Evolutionary conservation across 140 eudicot species (phyloP).

Genomic region (Bidens hawaiensis): DNA sequence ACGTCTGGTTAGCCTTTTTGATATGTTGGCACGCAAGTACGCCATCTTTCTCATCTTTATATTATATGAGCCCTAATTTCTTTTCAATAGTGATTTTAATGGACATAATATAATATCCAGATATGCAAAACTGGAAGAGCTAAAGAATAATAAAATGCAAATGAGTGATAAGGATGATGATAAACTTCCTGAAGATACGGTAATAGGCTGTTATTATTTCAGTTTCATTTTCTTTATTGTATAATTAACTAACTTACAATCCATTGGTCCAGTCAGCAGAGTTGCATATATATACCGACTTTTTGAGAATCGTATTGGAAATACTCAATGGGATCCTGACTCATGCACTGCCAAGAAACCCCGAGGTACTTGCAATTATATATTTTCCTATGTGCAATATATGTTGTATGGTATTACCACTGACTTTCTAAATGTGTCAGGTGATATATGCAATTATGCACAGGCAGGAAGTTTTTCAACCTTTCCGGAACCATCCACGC

Average conservation of each 20-base stretch:
- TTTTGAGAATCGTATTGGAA: slow-evolving; percentile 87
- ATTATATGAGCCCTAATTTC: not conserved
- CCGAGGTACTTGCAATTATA: slow-evolving; percentile 53
- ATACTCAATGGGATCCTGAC: slow-evolving; percentile 82
- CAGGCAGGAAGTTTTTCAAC: slow-evolving; percentile 95
- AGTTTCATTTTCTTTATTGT: slow-evolving; percentile 11
- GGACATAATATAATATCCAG: slow-evolving; percentile 35
- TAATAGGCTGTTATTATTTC: slow-evolving; percentile 21
- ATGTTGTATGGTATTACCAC: not conserved
- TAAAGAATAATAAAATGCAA: slow-evolving; percentile 65
- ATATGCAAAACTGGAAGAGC: slow-evolving; percentile 87
- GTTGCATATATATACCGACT: slow-evolving; percentile 86
- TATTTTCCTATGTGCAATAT: not conserved
- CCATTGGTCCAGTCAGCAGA: slow-evolving; percentile 63
- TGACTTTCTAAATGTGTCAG: slow-evolving; percentile 32
- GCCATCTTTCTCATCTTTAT: slow-evolving; percentile 22
- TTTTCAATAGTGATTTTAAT: slow-evolving; percentile 6
- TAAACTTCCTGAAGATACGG: slow-evolving; percentile 72
- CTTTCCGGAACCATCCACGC: slow-evolving; percentile 94
- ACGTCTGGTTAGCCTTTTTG: slow-evolving; percentile 86
- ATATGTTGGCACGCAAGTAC: slow-evolving; percentile 94
- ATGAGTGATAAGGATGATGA: slow-evolving; percentile 55
- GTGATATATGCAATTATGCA: slow-evolving; percentile 98
- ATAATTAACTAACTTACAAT: slow-evolving; percentile 7
- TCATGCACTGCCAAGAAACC: slow-evolving; percentile 84